These are phyloP conservation scores for Tetrahymena thermophila DNA, from an alignment of 73 alveolate genomes.

Conservation along the genomic window DNA sequence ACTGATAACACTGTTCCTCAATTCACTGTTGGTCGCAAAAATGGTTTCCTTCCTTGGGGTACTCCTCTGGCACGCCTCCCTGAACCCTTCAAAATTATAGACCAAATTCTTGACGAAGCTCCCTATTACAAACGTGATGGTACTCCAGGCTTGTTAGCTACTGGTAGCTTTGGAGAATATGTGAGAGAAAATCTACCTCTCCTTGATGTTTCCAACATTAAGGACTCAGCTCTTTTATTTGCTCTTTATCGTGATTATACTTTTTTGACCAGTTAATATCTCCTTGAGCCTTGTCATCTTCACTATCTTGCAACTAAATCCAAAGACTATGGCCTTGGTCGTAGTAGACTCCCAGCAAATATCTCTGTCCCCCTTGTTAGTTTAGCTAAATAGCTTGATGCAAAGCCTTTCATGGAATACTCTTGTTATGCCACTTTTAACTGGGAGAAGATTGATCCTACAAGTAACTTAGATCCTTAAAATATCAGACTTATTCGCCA, in stretches of 20 bases:
- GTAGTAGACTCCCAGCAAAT: conserved; percentile 23
- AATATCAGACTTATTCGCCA: not conserved
- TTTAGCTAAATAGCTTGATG: not conserved
- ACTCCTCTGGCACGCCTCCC: conserved; percentile 17
- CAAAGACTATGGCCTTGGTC: conserved; percentile 1
- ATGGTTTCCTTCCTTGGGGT: conserved; percentile 16
- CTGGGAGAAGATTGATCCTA: conserved; percentile 13
- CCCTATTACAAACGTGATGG: not conserved
- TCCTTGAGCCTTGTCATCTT: conserved; percentile 16
- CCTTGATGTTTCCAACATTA: not conserved
- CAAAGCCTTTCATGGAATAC: conserved; percentile 15
- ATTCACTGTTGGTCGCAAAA: conserved; percentile 11
- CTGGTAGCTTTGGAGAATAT: not conserved
- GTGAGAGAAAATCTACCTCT: conserved; percentile 15
- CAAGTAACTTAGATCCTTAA: not conserved
- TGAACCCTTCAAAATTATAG: not conserved
- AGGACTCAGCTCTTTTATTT: not conserved
- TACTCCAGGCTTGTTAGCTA: not conserved
- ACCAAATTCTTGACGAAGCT: not conserved
- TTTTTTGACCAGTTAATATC: not conserved
- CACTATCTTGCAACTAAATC: conserved; percentile 1
- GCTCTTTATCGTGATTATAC: conserved; percentile 24
- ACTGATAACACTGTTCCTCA: not conserved
- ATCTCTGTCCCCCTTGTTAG: conserved; percentile 1
- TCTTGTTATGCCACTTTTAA: conserved; percentile 8